These are phyloP conservation scores for Collybia nuda DNA, from an alignment of 768 basidiomycete species.

Conservation along the genomic window DNA sequence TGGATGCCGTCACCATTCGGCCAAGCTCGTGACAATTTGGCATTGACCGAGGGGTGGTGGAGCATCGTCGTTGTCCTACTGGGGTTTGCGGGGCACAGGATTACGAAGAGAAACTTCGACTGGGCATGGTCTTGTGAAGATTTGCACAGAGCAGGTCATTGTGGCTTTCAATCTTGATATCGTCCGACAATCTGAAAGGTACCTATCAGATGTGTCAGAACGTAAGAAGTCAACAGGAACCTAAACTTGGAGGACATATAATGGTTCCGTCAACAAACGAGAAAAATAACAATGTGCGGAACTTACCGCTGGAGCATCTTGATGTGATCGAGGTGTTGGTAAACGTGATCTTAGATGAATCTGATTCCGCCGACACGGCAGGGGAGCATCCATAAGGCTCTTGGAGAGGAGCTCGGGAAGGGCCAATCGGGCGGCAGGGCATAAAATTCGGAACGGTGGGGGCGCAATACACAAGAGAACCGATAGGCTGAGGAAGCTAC, in stretches of 20 bases:
- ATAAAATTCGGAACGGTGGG: slow-evolving; percentile 45
- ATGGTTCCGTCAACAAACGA: slow-evolving; percentile 8
- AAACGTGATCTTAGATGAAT: slow-evolving; percentile 30
- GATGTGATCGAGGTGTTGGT: slow-evolving; percentile 18
- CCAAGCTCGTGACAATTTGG: slow-evolving; percentile 17
- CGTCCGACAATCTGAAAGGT: slow-evolving; percentile 7
- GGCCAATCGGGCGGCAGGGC: slow-evolving; percentile 49
- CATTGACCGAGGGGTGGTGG: background rate
- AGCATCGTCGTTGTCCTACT: background rate
- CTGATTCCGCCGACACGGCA: slow-evolving; percentile 49
- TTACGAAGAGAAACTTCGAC: slow-evolving; percentile 1
- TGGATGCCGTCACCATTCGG: slow-evolving; percentile 26
- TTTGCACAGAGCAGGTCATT: slow-evolving; percentile 7
- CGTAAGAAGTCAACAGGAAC: slow-evolving; percentile 15
- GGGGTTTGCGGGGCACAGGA: slow-evolving; percentile 7
- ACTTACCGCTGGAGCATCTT: slow-evolving; percentile 11
- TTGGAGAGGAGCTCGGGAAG: slow-evolving; percentile 19
- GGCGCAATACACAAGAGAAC: slow-evolving; percentile 36
- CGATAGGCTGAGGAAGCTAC: slow-evolving; percentile 36
- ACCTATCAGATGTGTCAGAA: slow-evolving; percentile 20
- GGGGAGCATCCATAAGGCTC: slow-evolving; percentile 36
- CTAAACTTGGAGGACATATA: slow-evolving; percentile 5
- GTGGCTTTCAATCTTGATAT: slow-evolving; percentile 8
- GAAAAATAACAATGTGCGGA: slow-evolving; percentile 10
- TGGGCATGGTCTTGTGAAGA: slow-evolving; percentile 11